Percentiles rank a stretch among this genome's conserved stretches.
These are phyloP conservation scores for Umbelopsis vinacea DNA, from an alignment of 192 early-diverging fungal genomes.

Conservation along the genomic window DNA sequence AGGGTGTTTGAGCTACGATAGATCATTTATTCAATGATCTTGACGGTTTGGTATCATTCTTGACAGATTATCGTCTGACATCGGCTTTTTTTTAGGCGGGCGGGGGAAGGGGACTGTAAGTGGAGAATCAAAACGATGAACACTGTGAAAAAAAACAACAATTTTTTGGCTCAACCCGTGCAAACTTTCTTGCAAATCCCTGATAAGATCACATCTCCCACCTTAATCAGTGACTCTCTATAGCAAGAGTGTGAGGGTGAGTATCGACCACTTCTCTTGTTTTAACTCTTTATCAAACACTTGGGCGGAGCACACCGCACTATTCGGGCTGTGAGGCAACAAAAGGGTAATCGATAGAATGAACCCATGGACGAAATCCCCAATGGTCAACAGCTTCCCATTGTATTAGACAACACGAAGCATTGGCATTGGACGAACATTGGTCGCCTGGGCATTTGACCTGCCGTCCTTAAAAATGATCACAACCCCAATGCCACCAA, in stretches of 20 bases:
- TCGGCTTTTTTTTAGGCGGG: background rate
- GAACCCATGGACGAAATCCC: background rate
- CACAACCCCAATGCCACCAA: slow-evolving; percentile 6
- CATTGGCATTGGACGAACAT: background rate
- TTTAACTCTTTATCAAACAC: background rate
- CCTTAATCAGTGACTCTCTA: slow-evolving; percentile 20
- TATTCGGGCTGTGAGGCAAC: slow-evolving; percentile 13
- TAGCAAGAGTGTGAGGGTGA: slow-evolving; percentile 23
- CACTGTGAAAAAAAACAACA: slow-evolving; percentile 24
- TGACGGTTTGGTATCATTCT: background rate
- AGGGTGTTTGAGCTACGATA: background rate
- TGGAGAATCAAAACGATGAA: slow-evolving; percentile 20
- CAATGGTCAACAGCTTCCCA: background rate
- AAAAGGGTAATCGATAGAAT: background rate
- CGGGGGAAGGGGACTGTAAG: slow-evolving; percentile 15
- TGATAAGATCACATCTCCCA: slow-evolving; percentile 18
- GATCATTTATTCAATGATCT: background rate
- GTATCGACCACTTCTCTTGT: slow-evolving; percentile 14
- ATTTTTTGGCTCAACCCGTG: slow-evolving; percentile 23
- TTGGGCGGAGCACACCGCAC: slow-evolving; percentile 16
- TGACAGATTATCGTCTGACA: background rate
- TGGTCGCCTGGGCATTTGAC: background rate
- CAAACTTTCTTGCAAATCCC: slow-evolving; percentile 25
- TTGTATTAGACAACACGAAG: background rate
- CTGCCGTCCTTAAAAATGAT: background rate